Evolutionary conservation across 768 basidiomycete species (phyloP).

Genomic region (Phanerochaete carnosa): DNA sequence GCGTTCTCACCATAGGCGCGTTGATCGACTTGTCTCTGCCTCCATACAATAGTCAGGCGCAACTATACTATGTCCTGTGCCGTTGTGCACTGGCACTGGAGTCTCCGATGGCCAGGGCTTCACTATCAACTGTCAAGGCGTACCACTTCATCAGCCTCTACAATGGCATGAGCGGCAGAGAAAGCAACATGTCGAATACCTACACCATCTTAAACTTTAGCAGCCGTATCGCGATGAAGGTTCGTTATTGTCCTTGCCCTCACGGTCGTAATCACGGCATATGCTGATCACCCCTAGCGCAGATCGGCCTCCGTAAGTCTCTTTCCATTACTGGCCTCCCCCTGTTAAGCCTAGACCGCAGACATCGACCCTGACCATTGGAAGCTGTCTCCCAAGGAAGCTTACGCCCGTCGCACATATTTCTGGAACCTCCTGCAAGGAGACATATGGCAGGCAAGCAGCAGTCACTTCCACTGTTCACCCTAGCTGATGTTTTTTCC

Average conservation of each 20-base stretch:
- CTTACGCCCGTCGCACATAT: conserved; percentile 50
- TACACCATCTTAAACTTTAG: conserved; percentile 35
- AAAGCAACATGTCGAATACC: conserved; percentile 50
- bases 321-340: not conserved
- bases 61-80: conserved; percentile 62
- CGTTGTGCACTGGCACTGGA: conserved; percentile 57
- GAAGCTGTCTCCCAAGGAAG: conserved; percentile 46
- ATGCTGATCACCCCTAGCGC: not conserved
- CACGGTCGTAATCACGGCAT: not conserved
- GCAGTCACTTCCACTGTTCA: not conserved
- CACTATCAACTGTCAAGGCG: conserved; percentile 62
- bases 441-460: conserved; percentile 48
- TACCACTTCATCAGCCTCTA: conserved; percentile 67
- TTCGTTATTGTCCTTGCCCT: conserved; percentile 8
- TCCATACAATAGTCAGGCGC: conserved; percentile 29
- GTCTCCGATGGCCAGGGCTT: conserved; percentile 63
- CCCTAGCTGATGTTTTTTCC: not conserved
- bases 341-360: conserved; percentile 10
- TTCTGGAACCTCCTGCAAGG: conserved; percentile 52
- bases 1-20: conserved; percentile 22
- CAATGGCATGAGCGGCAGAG: conserved; percentile 64
- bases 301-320: conserved; percentile 22
- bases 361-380: conserved; percentile 51
- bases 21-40: conserved; percentile 23
- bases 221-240: conserved; percentile 17